Conservation (phyloP, 805 yeast genomes). For the Soucietia sequanensis region DNA sequence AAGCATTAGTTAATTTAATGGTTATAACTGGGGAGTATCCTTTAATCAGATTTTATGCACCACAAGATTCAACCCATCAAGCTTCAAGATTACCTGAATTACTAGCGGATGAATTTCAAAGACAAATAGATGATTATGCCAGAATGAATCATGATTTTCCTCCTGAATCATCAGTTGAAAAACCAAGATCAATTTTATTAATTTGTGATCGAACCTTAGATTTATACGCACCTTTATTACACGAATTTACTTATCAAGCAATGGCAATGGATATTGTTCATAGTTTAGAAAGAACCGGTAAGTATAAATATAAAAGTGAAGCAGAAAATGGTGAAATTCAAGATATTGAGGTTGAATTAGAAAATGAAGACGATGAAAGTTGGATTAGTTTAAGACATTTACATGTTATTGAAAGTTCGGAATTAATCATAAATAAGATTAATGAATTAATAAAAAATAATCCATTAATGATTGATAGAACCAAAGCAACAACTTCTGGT, state of each 20-base stretch:
- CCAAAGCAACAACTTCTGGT: conserved; percentile 60
- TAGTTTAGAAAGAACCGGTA: conserved; percentile 39
- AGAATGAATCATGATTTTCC: conserved; percentile 63
- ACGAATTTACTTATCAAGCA: conserved; percentile 89
- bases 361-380: conserved; percentile 64
- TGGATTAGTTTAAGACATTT: conserved; percentile 72
- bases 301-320: conserved; percentile 53
- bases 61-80: conserved; percentile 46
- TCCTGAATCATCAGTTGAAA: conserved; percentile 48
- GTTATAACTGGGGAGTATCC: conserved; percentile 87
- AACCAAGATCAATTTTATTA: conserved; percentile 71
- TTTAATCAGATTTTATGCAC: conserved; percentile 68
- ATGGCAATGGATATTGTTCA: conserved; percentile 76
- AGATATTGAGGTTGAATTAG: conserved; percentile 39
- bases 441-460: conserved; percentile 68
- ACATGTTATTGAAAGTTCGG: conserved; percentile 75
- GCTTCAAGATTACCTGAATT: conserved; percentile 63
- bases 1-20: conserved; percentile 68
- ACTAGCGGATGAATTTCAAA: conserved; percentile 72
- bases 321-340: conserved; percentile 45
- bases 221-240: conserved; percentile 76
- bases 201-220: conserved; percentile 85
- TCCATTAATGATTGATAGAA: conserved; percentile 70
- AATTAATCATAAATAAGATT: conserved; percentile 54
- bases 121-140: conserved; percentile 71